Evolutionary conservation across 257 asterid species (phyloP).

Genomic region (Solanum peruvianum): DNA sequence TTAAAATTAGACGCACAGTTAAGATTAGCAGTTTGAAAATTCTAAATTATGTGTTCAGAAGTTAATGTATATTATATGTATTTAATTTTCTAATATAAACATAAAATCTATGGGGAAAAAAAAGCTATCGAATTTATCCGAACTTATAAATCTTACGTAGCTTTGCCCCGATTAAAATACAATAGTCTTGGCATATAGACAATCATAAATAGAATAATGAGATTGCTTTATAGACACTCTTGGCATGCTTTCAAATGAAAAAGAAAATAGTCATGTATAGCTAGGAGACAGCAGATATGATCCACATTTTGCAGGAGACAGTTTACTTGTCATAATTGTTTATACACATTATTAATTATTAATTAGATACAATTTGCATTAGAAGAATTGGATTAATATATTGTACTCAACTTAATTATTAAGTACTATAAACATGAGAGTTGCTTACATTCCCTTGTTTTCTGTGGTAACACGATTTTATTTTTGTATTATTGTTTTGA

Average conservation of each 20-base stretch:
- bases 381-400: background rate
- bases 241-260: conserved; percentile 36
- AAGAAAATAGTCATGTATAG: background rate
- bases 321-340: background rate
- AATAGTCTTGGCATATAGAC: background rate
- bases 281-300: background rate
- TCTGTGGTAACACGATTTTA: background rate
- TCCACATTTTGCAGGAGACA: background rate
- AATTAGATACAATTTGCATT: background rate
- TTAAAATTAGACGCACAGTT: too few species aligned
- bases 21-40: too few species aligned
- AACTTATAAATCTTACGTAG: too few species aligned
- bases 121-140: too few species aligned
- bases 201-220: conserved; percentile 9
- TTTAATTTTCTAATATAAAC: too few species aligned
- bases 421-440: background rate
- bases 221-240: conserved; percentile 28
- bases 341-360: background rate
- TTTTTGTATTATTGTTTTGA: background rate
- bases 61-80: too few species aligned
- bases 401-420: background rate
- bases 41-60: too few species aligned
- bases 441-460: background rate
- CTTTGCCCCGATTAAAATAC: background rate
- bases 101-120: accelerated